Percentiles rank a stretch among this genome's conserved stretches.
phyloP scores from a whole-genome alignment of 2,329 filamentous ascomycete species.

The Phialocephala subalpina region DNA sequence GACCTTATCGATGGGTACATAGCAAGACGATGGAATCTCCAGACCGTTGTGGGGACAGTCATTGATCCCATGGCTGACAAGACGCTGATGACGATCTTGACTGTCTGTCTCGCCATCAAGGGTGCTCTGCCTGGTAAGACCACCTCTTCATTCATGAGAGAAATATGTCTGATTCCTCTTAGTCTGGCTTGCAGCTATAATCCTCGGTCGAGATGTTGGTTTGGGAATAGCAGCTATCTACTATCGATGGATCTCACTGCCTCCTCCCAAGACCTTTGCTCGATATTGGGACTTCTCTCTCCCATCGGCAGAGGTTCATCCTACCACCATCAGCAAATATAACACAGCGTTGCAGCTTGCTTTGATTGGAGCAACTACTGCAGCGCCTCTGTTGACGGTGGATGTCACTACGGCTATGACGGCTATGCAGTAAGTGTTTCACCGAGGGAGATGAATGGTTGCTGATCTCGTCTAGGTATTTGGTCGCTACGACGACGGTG shows the following conservation, averaged over 20 bases:
- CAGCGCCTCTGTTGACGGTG: conserved; percentile 75
- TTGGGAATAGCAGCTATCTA: conserved; percentile 89
- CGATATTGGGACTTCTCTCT: conserved; percentile 98
- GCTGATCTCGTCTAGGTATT: conserved; percentile 57
- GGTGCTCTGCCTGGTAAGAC: conserved; percentile 78
- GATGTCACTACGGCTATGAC: conserved; percentile 63
- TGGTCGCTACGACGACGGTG: conserved; percentile 87
- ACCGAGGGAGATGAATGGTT: not conserved
- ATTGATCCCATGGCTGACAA: conserved; percentile 99
- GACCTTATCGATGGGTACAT: conserved; percentile 96
- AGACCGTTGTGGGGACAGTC: conserved; percentile 93
- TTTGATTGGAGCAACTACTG: conserved; percentile 84
- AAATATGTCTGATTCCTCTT: conserved; percentile 7
- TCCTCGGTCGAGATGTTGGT: conserved; percentile 86
- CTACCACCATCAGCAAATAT: conserved; percentile 85
- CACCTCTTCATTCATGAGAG: conserved; percentile 13
- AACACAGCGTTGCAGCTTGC: conserved; percentile 93
- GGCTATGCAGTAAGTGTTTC: conserved; percentile 66
- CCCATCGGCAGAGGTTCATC: conserved; percentile 84
- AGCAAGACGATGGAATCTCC: conserved; percentile 83
- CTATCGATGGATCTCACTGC: conserved; percentile 94
- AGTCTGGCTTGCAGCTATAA: conserved; percentile 90
- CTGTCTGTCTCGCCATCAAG: conserved; percentile 84
- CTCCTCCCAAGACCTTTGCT: conserved; percentile 88
- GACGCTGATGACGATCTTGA: conserved; percentile 91